Evolutionary conservation across 305 asterid genomes (phyloP).

Genomic region (Plantago coronopus): DNA sequence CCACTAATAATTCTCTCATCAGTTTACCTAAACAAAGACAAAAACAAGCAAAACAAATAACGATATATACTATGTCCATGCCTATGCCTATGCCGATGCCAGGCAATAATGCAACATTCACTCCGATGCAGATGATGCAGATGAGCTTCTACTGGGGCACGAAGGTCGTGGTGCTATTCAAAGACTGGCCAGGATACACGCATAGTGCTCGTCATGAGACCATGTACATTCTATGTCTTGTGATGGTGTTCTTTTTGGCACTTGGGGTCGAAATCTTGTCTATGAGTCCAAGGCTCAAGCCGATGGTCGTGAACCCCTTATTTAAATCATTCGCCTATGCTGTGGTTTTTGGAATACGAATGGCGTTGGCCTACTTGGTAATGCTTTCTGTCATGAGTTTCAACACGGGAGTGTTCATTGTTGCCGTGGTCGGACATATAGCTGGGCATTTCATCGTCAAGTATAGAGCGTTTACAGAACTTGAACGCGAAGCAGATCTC

Average conservation of each 20-base stretch:
- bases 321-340: slow-evolving; percentile 31
- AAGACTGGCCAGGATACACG: slow-evolving; percentile 64
- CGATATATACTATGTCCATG: too few relatives aligned
- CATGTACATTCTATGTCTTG: slow-evolving; percentile 56
- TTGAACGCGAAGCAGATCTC: neutral
- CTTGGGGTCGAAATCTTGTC: slow-evolving; percentile 45
- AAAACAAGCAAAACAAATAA: too few relatives aligned
- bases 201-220: slow-evolving; percentile 29
- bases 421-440: slow-evolving; percentile 60
- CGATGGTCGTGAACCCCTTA: slow-evolving; percentile 21
- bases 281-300: slow-evolving; percentile 18
- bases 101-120: slow-evolving; percentile 24
- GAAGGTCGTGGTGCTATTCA: slow-evolving; percentile 48
- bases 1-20: neutral
- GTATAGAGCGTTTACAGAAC: slow-evolving; percentile 22
- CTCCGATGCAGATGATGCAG: slow-evolving; percentile 47
- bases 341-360: slow-evolving; percentile 41
- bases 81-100: slow-evolving; percentile 32
- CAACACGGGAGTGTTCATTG: slow-evolving; percentile 62
- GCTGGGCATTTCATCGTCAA: slow-evolving; percentile 43
- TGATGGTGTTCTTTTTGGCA: slow-evolving; percentile 44
- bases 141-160: slow-evolving; percentile 79
- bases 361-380: slow-evolving; percentile 57
- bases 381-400: slow-evolving; percentile 85
- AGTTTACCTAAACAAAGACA: too few relatives aligned